Evolutionary conservation across 768 basidiomycete genomes (phyloP).

Genomic region (Sutorius australiensis): DNA sequence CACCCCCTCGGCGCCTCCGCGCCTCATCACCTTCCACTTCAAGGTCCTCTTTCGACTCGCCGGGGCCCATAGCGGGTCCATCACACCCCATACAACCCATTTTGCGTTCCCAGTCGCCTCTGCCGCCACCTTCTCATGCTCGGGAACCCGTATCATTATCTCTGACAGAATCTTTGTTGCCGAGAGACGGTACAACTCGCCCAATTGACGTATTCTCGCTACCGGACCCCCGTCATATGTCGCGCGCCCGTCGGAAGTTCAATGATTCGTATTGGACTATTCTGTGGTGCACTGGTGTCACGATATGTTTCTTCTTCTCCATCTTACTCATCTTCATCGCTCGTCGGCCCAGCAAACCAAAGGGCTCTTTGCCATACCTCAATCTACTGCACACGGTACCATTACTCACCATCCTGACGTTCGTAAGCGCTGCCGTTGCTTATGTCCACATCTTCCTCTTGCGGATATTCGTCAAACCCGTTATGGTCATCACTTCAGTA

Average conservation of each 20-base stretch:
- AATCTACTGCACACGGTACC: conserved; percentile 77
- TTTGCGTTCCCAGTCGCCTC: conserved; percentile 37
- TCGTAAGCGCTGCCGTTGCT: conserved; percentile 65
- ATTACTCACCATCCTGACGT: conserved; percentile 66
- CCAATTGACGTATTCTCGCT: conserved; percentile 70
- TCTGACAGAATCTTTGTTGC: conserved; percentile 76
- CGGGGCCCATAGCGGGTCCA: conserved; percentile 33
- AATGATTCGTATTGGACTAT: conserved; percentile 73
- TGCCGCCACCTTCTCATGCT: conserved; percentile 40
- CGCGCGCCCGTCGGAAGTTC: conserved; percentile 62
- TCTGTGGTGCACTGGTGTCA: conserved; percentile 57
- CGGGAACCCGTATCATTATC: conserved; percentile 53
- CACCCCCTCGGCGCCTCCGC: conserved; percentile 47
- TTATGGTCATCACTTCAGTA: conserved; percentile 72
- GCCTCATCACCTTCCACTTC: conserved; percentile 40
- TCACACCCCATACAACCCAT: conserved; percentile 29
- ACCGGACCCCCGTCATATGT: conserved; percentile 70
- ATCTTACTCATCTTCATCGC: conserved; percentile 63
- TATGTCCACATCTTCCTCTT: conserved; percentile 75
- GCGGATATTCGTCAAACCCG: conserved; percentile 78
- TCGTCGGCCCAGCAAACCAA: conserved; percentile 34
- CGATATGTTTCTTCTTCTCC: conserved; percentile 58
- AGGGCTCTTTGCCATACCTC: conserved; percentile 50
- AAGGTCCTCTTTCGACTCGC: conserved; percentile 30
- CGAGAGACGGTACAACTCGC: conserved; percentile 62